Evolutionary conservation across 352 stramenopile species (phyloP).

Genomic region (Phytophthora quininea): DNA sequence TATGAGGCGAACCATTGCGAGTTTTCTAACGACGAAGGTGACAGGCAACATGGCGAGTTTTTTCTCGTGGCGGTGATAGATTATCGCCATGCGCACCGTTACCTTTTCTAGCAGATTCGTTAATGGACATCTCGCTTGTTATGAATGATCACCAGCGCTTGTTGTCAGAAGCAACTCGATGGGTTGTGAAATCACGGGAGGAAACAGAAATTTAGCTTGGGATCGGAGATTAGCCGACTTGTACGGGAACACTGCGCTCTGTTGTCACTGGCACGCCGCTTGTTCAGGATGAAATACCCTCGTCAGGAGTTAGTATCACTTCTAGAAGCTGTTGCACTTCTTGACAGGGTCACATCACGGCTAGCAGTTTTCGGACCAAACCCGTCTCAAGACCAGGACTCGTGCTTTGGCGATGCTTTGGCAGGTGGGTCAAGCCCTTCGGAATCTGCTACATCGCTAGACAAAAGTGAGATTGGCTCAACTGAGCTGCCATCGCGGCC

Average conservation of each 20-base stretch:
- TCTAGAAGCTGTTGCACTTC: slow-evolving; percentile 59
- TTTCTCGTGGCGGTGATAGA: slow-evolving; percentile 2
- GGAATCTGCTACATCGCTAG: slow-evolving; percentile 13
- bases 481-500: slow-evolving; percentile 34
- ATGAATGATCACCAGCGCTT: slow-evolving; percentile 78
- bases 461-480: slow-evolving; percentile 21
- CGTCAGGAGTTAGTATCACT: slow-evolving; percentile 53
- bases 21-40: slow-evolving; percentile 24
- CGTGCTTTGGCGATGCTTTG: slow-evolving; percentile 21
- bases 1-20: slow-evolving; percentile 17
- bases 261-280: slow-evolving; percentile 45
- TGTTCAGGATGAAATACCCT: slow-evolving; percentile 65
- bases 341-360: slow-evolving; percentile 38
- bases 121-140: slow-evolving; percentile 77
- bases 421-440: slow-evolving; percentile 4
- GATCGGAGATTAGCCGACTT: slow-evolving; percentile 53
- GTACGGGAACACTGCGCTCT: slow-evolving; percentile 64
- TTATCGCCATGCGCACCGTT: slow-evolving; percentile 16
- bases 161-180: slow-evolving; percentile 56
- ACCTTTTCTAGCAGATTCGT: slow-evolving; percentile 53
- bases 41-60: slow-evolving; percentile 7
- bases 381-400: slow-evolving; percentile 6
- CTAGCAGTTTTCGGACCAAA: slow-evolving; percentile 39
- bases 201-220: slow-evolving; percentile 33
- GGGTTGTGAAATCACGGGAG: slow-evolving; percentile 48